These are phyloP conservation scores for Dendryphion nanum DNA, from an alignment of 2,329 filamentous ascomycete species.

Conservation along the genomic window DNA sequence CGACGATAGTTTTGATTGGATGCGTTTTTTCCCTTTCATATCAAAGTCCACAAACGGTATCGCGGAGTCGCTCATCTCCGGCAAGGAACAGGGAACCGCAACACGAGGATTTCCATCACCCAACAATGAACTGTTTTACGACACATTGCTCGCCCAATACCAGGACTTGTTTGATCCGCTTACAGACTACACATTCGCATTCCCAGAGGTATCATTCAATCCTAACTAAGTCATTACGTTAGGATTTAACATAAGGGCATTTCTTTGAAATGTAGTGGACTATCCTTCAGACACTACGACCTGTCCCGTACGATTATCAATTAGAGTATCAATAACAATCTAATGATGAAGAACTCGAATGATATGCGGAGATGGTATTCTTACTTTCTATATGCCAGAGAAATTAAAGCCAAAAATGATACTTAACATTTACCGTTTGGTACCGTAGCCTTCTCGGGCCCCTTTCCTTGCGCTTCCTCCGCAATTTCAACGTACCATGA, in stretches of 20 bases:
- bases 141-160: conserved; percentile 19
- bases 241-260: too few relatives aligned
- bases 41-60: conserved; percentile 19
- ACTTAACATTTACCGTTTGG: conserved; percentile 1
- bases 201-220: conserved; percentile 3
- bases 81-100: conserved; percentile 15
- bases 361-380: too few relatives aligned
- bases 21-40: conserved; percentile 22
- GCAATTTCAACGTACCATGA: conserved; percentile 21
- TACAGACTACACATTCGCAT: conserved; percentile 10
- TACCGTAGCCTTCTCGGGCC: conserved; percentile 7
- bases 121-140: conserved; percentile 19
- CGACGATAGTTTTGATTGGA: conserved; percentile 17
- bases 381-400: too few relatives aligned
- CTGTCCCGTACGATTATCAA: too few relatives aligned
- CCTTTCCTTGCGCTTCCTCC: conserved; percentile 18
- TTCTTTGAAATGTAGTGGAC: too few relatives aligned
- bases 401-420: too few relatives aligned
- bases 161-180: conserved; percentile 22
- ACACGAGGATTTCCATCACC: conserved; percentile 21
- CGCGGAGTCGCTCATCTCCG: conserved; percentile 14
- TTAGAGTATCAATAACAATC: too few relatives aligned
- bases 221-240: too few relatives aligned
- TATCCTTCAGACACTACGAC: too few relatives aligned
- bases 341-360: too few relatives aligned